Evolutionary conservation across 768 basidiomycete genomes (phyloP).

Genomic region (Nevesoporus exiguus): DNA sequence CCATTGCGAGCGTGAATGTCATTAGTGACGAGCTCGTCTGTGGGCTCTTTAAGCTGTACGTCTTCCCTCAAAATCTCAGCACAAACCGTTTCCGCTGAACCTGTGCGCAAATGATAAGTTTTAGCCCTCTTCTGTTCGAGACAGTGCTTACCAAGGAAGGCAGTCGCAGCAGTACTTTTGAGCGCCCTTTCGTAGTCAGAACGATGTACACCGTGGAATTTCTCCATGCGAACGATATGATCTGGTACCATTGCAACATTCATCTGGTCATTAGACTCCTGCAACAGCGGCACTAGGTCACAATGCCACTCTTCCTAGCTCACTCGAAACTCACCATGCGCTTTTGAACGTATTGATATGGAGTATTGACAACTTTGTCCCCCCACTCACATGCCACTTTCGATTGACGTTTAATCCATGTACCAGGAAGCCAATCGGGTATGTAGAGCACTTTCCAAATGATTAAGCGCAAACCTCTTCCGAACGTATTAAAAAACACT

Average conservation of each 20-base stretch:
- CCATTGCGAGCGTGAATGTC: constrained; percentile 8
- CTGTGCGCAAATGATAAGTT: not conserved
- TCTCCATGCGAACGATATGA: not conserved
- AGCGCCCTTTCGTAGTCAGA: not conserved
- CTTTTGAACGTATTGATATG: not conserved
- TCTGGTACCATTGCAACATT: not conserved
- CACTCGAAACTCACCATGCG: not conserved
- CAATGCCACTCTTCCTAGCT: not conserved
- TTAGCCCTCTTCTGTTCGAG: not conserved
- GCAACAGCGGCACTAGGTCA: no score
- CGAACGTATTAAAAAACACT: not conserved
- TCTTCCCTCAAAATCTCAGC: not conserved
- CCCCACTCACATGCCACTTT: not conserved
- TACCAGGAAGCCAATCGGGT: constrained; percentile 37
- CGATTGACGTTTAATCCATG: constrained; percentile 32
- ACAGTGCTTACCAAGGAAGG: not conserved
- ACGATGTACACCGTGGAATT: not conserved
- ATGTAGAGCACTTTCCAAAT: not conserved
- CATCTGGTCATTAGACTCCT: not conserved
- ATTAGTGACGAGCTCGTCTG: not conserved
- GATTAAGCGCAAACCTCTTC: not conserved
- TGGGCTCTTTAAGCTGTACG: not conserved
- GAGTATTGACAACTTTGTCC: not conserved
- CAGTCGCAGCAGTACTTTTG: not conserved
- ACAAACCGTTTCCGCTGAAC: not conserved